A percentile compares a stretch with the other conserved stretches of the same genome.
These are phyloP conservation scores for Tulasnella sp. DNA, from an alignment of 768 basidiomycete genomes.

Conservation along the genomic window DNA sequence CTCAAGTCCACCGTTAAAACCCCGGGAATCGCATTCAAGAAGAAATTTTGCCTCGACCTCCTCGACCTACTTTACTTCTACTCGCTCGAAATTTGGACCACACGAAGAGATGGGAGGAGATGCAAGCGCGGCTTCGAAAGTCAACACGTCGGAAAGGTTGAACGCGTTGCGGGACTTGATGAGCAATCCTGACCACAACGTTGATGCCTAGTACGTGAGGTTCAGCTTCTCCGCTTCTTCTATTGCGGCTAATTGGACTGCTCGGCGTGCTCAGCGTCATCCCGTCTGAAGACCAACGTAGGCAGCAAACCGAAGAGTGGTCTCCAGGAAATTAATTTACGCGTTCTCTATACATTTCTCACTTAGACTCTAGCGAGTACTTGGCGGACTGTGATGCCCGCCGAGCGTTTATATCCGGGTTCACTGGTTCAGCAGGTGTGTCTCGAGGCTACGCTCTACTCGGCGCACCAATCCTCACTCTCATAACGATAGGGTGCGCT, in stretches of 20 bases:
- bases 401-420: constrained; percentile 83
- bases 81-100: neutral
- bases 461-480: neutral
- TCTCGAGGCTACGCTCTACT: neutral
- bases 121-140: constrained; percentile 1
- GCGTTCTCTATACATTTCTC: neutral
- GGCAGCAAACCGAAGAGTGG: constrained; percentile 17
- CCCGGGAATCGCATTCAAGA: neutral
- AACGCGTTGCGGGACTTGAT: constrained; percentile 57
- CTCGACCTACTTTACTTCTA: neutral
- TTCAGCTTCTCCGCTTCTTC: neutral
- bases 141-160: constrained; percentile 51
- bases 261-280: constrained; percentile 41
- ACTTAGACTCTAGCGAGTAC: constrained; percentile 81
- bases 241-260: neutral
- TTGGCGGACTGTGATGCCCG: constrained; percentile 73
- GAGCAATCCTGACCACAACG: constrained; percentile 38
- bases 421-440: constrained; percentile 93
- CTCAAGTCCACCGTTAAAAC: neutral
- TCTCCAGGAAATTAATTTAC: neutral
- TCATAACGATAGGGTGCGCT: constrained; percentile 47
- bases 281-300: constrained; percentile 89
- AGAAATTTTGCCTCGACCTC: neutral
- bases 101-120: neutral
- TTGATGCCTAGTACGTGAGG: constrained; percentile 47